These are phyloP conservation scores for Sophora flavescens DNA, from an alignment of 306 rosid genomes.

Conservation along the genomic window DNA sequence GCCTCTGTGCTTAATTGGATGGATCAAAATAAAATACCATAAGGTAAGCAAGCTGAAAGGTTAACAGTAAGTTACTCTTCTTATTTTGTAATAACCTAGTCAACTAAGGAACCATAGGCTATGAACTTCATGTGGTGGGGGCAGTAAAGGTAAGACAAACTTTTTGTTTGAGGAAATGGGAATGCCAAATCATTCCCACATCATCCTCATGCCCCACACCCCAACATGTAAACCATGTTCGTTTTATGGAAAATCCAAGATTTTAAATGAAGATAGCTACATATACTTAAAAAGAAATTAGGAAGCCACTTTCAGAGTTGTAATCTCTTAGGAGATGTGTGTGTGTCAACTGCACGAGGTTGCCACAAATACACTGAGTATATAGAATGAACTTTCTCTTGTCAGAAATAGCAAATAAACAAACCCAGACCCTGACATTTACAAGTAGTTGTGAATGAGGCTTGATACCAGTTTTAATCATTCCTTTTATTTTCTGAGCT, in stretches of 20 bases:
- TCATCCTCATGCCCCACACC: constrained; percentile 25
- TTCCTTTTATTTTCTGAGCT: constrained; percentile 8
- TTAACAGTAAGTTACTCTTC: not conserved
- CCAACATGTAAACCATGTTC: not conserved
- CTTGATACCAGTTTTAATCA: not conserved
- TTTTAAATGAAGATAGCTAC: constrained; percentile 3
- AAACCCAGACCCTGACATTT: too few relatives aligned
- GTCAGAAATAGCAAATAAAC: too few relatives aligned
- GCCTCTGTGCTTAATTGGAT: not conserved
- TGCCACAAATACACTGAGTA: too few relatives aligned
- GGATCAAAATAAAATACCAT: not conserved
- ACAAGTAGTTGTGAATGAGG: too few relatives aligned
- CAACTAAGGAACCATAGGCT: constrained; percentile 37
- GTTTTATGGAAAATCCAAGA: not conserved
- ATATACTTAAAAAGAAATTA: not conserved
- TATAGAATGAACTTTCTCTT: too few relatives aligned
- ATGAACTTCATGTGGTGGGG: constrained; percentile 41
- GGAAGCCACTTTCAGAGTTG: constrained; percentile 19
- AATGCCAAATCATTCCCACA: constrained; percentile 41
- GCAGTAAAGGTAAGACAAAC: constrained; percentile 1
- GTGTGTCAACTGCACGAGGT: too few relatives aligned
- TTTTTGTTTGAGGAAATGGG: constrained; percentile 19
- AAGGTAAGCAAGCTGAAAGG: constrained; percentile 11
- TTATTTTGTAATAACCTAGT: constrained; percentile 15
- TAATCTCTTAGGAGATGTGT: not conserved